Percentiles rank a stretch among this genome's conserved stretches.
Conservation (phyloP, 257 asterid species). For the Solanum piurae region DNA sequence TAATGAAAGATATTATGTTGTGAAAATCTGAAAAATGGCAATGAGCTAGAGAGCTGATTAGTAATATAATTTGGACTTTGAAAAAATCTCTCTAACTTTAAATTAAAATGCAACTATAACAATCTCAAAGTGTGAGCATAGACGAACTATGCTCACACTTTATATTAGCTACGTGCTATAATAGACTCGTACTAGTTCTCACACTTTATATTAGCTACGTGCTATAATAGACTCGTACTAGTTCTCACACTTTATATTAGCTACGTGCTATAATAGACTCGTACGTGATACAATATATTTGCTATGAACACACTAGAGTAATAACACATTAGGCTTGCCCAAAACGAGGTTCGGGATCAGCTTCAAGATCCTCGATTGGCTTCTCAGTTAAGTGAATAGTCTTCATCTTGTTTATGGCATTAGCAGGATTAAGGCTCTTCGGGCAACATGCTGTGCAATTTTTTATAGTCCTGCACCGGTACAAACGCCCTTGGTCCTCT, state of each 20-base stretch:
- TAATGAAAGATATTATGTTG: neutral
- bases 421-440: conserved; percentile 58
- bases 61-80: neutral
- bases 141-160: neutral
- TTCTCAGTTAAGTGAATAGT: conserved; percentile 19
- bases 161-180: no score
- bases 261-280: no score
- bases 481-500: conserved; percentile 32
- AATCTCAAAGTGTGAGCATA: neutral
- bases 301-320: neutral
- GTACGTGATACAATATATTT: neutral
- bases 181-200: neutral
- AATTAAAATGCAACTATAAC: no score
- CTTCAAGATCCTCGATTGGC: conserved; percentile 15
- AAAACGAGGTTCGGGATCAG: neutral
- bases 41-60: neutral
- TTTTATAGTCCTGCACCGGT: conserved; percentile 58
- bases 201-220: no score
- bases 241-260: neutral
- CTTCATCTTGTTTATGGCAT: conserved; percentile 69
- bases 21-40: neutral
- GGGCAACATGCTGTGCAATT: conserved; percentile 60
- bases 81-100: no score
- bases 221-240: no score
- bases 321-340: neutral